phyloP scores from a whole-genome alignment of 495 filamentous ascomycete genomes.

The Podospora tetraspora region DNA sequence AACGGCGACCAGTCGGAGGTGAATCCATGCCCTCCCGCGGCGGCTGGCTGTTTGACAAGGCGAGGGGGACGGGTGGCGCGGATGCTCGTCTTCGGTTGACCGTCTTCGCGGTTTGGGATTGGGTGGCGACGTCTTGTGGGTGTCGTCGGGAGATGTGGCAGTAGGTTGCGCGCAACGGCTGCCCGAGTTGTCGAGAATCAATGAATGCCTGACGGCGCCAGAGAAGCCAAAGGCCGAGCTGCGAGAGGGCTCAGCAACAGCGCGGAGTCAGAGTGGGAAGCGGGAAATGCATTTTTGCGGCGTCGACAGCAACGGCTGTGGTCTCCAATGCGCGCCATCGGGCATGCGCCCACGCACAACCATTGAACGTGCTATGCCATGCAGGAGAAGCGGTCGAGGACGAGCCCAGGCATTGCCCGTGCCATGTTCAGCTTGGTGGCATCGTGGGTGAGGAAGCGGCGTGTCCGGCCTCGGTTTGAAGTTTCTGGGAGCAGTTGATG shows the following conservation, averaged over 20 bases:
- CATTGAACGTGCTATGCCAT: background rate
- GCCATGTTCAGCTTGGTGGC: background rate
- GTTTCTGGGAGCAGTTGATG: background rate
- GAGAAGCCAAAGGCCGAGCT: background rate
- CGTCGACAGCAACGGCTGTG: background rate
- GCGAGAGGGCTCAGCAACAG: background rate
- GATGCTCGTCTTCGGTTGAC: background rate
- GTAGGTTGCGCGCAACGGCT: background rate
- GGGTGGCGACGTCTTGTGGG: background rate
- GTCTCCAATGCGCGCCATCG: background rate
- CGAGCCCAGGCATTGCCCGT: background rate
- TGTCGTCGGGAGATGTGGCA: background rate
- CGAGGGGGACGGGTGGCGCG: background rate
- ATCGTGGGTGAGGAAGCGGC: background rate
- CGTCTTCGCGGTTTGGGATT: background rate
- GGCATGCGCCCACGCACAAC: too few species aligned
- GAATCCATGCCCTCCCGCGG: background rate
- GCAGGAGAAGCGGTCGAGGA: background rate
- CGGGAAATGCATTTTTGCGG: background rate
- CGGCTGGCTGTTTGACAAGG: background rate
- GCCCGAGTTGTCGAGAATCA: background rate
- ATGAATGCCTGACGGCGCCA: background rate
- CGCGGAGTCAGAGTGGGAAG: background rate
- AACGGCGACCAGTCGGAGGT: too few species aligned
- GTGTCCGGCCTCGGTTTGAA: too few species aligned